phyloP scores from a whole-genome alignment of 139 green algal genomes.

The Chlorella sp. region DNA sequence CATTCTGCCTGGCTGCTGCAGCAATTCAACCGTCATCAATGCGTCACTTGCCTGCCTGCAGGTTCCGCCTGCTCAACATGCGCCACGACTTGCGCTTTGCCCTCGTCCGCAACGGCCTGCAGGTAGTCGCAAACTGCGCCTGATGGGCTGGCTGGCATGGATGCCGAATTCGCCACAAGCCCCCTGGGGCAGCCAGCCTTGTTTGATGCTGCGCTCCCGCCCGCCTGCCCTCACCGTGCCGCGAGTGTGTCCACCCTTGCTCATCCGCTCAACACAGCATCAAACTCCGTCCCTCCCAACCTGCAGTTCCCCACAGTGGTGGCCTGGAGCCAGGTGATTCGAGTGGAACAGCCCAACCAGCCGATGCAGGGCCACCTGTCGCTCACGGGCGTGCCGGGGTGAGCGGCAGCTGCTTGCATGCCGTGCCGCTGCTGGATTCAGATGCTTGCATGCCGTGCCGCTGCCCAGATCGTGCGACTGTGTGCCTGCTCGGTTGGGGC shows the following conservation, averaged over 20 bases:
- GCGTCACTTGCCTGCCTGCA: slow-evolving; percentile 24
- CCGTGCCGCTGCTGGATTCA: background rate
- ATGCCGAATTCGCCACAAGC: no score
- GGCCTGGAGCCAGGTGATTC: slow-evolving; percentile 29
- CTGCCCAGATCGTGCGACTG: background rate
- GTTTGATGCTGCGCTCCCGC: no score
- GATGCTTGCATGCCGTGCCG: background rate
- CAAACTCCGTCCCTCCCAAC: no score
- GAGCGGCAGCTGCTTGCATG: background rate
- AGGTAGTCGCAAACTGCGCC: background rate
- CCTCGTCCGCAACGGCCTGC: slow-evolving; percentile 43
- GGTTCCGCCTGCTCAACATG: slow-evolving; percentile 55
- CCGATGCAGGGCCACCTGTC: slow-evolving; percentile 42
- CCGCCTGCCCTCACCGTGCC: no score
- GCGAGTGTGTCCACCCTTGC: no score
- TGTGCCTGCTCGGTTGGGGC: no score
- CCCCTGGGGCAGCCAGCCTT: no score
- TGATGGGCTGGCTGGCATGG: no score
- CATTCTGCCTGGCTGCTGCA: no score
- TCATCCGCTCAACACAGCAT: no score
- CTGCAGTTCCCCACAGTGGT: slow-evolving; percentile 19
- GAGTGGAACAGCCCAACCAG: slow-evolving; percentile 8
- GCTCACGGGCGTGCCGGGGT: slow-evolving; percentile 18
- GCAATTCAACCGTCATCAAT: no score
- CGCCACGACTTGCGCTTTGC: slow-evolving; percentile 36